A percentile compares a stretch with the other conserved stretches of the same genome.
Evolutionary conservation across 345 rosid genomes (phyloP).

Genomic region (Salix dunnii): DNA sequence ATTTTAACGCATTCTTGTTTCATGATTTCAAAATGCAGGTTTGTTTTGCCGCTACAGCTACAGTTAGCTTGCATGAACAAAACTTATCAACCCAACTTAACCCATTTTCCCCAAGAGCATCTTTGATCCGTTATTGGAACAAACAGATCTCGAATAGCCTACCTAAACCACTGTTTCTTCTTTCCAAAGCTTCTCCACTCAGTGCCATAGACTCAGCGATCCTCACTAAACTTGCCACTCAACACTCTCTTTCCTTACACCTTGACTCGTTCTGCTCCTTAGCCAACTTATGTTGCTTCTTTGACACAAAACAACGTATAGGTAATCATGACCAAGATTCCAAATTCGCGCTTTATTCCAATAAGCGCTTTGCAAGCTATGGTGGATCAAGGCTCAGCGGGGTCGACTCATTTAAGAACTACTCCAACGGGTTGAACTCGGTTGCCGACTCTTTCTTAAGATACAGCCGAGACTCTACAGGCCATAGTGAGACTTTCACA

Average conservation of each 20-base stretch:
- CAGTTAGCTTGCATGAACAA: not conserved
- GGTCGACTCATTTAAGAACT: conserved; percentile 32
- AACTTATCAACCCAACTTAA: not conserved
- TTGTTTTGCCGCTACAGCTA: not conserved
- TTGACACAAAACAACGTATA: not conserved
- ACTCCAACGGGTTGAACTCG: conserved; percentile 30
- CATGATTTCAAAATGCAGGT: not conserved
- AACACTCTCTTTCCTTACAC: conserved; percentile 23
- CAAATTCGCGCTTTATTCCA: conserved; percentile 25
- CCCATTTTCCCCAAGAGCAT: conserved; percentile 28
- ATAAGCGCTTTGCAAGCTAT: conserved; percentile 24
- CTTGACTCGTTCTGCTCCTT: conserved; percentile 21
- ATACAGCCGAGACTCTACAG: conserved; percentile 23
- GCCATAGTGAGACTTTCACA: conserved; percentile 20
- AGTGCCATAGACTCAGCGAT: conserved; percentile 23
- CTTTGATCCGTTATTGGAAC: conserved; percentile 30
- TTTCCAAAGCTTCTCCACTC: conserved; percentile 34
- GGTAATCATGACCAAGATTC: conserved; percentile 3
- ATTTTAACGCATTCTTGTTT: not conserved
- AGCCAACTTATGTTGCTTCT: conserved; percentile 25
- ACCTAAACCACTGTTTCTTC: conserved; percentile 26
- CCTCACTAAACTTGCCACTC: conserved; percentile 25
- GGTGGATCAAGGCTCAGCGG: conserved; percentile 17
- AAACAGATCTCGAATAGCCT: conserved; percentile 18
- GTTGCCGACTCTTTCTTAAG: conserved; percentile 19